These are phyloP conservation scores for Elasticomyces elasticus DNA, from an alignment of 495 filamentous ascomycete genomes.

Conservation along the genomic window DNA sequence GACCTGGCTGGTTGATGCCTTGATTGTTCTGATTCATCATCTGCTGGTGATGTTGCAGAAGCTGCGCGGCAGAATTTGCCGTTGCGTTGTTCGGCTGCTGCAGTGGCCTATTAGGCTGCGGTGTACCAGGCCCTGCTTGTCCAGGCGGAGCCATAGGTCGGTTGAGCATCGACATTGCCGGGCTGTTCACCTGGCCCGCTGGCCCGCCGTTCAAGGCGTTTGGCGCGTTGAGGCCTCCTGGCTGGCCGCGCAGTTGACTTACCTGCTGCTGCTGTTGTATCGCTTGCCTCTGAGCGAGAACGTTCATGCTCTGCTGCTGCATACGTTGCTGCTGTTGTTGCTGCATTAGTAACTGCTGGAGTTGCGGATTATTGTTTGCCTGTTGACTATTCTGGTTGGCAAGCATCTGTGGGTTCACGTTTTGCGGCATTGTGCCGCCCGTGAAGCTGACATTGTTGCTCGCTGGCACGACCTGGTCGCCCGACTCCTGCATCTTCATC, in stretches of 20 bases:
- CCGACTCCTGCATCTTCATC: constrained; percentile 52
- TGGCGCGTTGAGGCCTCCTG: constrained; percentile 34
- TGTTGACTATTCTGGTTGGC: constrained; percentile 14
- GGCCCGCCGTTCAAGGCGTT: constrained; percentile 43
- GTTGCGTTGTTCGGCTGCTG: constrained; percentile 16
- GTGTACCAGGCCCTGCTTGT: constrained; percentile 11
- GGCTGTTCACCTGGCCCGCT: constrained; percentile 24
- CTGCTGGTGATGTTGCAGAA: constrained; percentile 15
- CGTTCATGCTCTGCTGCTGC: constrained; percentile 12
- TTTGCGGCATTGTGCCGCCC: constrained; percentile 18
- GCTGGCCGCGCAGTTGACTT: constrained; percentile 37
- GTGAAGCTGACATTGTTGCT: constrained; percentile 43
- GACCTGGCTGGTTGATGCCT: not conserved
- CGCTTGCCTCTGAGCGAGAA: constrained; percentile 32
- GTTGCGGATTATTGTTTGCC: not conserved
- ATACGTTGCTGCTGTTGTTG: constrained; percentile 17
- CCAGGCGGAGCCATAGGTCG: constrained; percentile 43
- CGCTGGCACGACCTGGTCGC: constrained; percentile 57
- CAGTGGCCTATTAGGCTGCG: constrained; percentile 11
- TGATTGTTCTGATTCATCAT: constrained; percentile 17
- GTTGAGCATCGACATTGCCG: constrained; percentile 49
- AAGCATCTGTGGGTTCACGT: constrained; percentile 22
- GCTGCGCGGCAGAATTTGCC: constrained; percentile 4
- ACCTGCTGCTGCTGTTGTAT: constrained; percentile 35
- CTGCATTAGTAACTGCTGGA: constrained; percentile 16